Evolutionary conservation across 345 rosid genomes (phyloP), one percentile per base, ranked within the genome.

Genomic region (Dovyalis caffra): DNA sequence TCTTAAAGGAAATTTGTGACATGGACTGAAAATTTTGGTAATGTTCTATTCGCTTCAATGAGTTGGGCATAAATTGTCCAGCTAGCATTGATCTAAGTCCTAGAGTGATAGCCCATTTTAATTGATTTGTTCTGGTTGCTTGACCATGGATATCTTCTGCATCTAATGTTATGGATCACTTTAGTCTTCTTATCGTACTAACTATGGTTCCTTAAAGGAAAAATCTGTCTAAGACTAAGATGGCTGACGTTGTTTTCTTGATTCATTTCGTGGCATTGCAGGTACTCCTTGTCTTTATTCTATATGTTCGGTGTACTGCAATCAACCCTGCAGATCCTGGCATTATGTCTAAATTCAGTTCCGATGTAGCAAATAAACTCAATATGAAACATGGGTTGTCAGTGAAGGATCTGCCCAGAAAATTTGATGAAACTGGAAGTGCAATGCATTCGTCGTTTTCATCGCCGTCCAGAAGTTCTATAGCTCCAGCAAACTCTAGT

Each of bases 241-340:
- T 68, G 61, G 65, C 58, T 66, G 40, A 38, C 61, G 31, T 47
- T 73, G 40, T 40, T 53, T 23, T 32, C 25, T 10, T 33, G 43
- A 35, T 76, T 80, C 37, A 47, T 76, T 28, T 14, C 3, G 21
- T 71, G 80, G 76, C 21, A 53, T 73, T 88, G 80, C 92, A 95
- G 98, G 99, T 88, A 37, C 87, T 95, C 66, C 84, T 90, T 63
- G 99, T 93, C 68, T 95, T 95, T 65, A 81, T 95, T 79, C 91
- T 95, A 14, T 95, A 95, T 87, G 97, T 91, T 76, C 94, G 98
- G 21, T 91, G 96, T 84, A 95, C 99, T 76, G 99, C 98, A 49
- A 93, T 95, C 65, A 95, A 95, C 83, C 99, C 98, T 49, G 99
- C 98, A n/a, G 99, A 95, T 89, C 99, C 99, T 64, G 96, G 98